These are phyloP conservation scores for Lachnellula cervina DNA, from an alignment of 2,329 filamentous ascomycete genomes.

Conservation along the genomic window DNA sequence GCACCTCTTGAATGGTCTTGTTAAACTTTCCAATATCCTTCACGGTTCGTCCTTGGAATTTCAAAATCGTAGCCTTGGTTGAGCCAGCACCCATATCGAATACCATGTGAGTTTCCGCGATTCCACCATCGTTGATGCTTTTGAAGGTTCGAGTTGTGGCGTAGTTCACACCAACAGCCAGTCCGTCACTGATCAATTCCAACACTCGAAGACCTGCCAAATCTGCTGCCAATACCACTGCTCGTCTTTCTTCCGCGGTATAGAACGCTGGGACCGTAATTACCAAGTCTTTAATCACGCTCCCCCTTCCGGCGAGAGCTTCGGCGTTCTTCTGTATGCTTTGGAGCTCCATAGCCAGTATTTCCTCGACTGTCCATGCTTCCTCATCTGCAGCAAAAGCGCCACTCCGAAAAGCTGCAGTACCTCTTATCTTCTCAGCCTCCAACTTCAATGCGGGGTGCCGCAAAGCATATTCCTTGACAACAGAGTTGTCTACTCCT, in stretches of 20 bases:
- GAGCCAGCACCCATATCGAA: conserved; percentile 98
- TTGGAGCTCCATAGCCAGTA: conserved; percentile 93
- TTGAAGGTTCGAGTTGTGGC: conserved; percentile 88
- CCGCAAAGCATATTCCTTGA: conserved; percentile 65
- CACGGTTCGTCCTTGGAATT: conserved; percentile 81
- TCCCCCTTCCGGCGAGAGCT: conserved; percentile 69
- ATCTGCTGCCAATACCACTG: conserved; percentile 76
- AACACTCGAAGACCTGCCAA: conserved; percentile 84
- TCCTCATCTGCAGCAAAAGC: conserved; percentile 58
- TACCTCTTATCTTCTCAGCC: conserved; percentile 54
- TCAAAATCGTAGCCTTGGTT: conserved; percentile 81
- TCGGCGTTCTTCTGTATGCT: conserved; percentile 89
- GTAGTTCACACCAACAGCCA: conserved; percentile 93
- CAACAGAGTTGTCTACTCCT: conserved; percentile 52
- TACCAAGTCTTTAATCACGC: conserved; percentile 72
- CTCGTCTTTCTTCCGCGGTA: conserved; percentile 82
- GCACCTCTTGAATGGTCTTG: conserved; percentile 95
- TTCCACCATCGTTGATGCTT: conserved; percentile 72
- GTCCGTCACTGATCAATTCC: conserved; percentile 78
- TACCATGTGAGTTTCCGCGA: conserved; percentile 86
- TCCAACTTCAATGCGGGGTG: conserved; percentile 75
- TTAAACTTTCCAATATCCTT: conserved; percentile 93
- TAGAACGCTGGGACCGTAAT: conserved; percentile 89
- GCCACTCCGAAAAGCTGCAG: conserved; percentile 77
- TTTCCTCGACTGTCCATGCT: conserved; percentile 78